phyloP scores from a whole-genome alignment of 768 basidiomycete genomes.

The Pholiota microspora region DNA sequence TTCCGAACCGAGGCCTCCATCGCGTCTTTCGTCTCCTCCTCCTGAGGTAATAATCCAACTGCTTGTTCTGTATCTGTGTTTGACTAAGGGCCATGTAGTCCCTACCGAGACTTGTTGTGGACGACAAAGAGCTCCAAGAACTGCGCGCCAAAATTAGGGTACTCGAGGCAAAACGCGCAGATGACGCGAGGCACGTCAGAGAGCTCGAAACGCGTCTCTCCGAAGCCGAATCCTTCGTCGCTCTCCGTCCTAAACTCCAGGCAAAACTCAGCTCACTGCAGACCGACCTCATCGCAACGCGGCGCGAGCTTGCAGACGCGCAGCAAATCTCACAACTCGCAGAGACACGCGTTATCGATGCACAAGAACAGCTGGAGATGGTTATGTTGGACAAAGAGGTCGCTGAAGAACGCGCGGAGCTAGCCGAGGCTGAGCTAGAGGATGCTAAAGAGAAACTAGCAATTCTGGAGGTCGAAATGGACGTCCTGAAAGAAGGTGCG shows the following conservation, averaged over 20 bases:
- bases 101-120: conserved; percentile 25
- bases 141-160: conserved; percentile 80
- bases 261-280: conserved; percentile 82
- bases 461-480: conserved; percentile 79
- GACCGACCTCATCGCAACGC: conserved; percentile 71
- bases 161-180: conserved; percentile 81
- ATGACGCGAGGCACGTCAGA: conserved; percentile 81
- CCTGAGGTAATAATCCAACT: conserved; percentile 13
- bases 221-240: conserved; percentile 82
- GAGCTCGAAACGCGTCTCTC: conserved; percentile 81
- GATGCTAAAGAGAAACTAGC: conserved; percentile 77
- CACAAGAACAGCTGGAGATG: conserved; percentile 93
- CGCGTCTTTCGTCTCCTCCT: conserved; percentile 24
- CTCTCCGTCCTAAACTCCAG: conserved; percentile 87
- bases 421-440: conserved; percentile 74
- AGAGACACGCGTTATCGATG: conserved; percentile 70
- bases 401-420: conserved; percentile 89
- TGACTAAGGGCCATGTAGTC: not conserved
- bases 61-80: too few relatives aligned
- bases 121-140: conserved; percentile 74
- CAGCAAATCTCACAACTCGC: conserved; percentile 71
- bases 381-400: conserved; percentile 94
- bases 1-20: conserved; percentile 18
- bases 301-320: conserved; percentile 75
- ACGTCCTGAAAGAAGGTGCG: conserved; percentile 66